These are phyloP conservation scores for Aspergillus cavernicola DNA, from an alignment of 495 filamentous ascomycete species.

Conservation along the genomic window DNA sequence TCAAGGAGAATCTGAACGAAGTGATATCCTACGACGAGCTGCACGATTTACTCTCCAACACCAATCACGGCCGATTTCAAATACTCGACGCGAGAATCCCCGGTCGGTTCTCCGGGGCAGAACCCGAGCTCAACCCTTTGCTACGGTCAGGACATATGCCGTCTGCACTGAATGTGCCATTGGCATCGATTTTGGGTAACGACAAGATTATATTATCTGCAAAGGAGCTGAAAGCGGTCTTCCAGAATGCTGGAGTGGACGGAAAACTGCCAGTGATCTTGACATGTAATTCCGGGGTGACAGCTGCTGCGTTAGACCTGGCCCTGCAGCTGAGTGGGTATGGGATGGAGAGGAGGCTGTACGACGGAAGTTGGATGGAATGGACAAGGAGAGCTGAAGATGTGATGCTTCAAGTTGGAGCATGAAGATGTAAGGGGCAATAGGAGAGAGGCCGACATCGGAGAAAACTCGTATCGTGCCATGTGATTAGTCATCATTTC, in stretches of 20 bases:
- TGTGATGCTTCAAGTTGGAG: too few relatives aligned
- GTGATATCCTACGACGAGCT: constrained; percentile 25
- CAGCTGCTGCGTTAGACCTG: constrained; percentile 28
- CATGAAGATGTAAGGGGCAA: too few relatives aligned
- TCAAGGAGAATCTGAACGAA: background rate
- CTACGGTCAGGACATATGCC: constrained; percentile 33
- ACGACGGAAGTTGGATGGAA: constrained; percentile 39
- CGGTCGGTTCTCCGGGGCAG: constrained; percentile 17
- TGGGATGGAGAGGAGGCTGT: constrained; percentile 18
- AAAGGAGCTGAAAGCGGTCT: constrained; percentile 15
- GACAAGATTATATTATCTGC: constrained; percentile 16
- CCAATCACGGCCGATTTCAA: background rate
- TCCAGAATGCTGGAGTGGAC: constrained; percentile 20
- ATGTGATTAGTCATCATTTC: background rate
- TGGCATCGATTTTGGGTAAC: constrained; percentile 19
- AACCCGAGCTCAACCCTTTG: constrained; percentile 5
- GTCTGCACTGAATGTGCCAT: constrained; percentile 26
- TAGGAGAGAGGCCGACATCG: background rate
- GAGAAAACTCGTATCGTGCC: background rate
- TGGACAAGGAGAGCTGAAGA: constrained; percentile 24
- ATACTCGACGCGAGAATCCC: constrained; percentile 23
- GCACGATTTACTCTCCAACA: background rate
- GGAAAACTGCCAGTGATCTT: constrained; percentile 16
- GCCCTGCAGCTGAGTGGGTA: constrained; percentile 21
- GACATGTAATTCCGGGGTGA: constrained; percentile 34